phyloP scores from a whole-genome alignment of 306 rosid species.

The Trichosanthes truncata region DNA sequence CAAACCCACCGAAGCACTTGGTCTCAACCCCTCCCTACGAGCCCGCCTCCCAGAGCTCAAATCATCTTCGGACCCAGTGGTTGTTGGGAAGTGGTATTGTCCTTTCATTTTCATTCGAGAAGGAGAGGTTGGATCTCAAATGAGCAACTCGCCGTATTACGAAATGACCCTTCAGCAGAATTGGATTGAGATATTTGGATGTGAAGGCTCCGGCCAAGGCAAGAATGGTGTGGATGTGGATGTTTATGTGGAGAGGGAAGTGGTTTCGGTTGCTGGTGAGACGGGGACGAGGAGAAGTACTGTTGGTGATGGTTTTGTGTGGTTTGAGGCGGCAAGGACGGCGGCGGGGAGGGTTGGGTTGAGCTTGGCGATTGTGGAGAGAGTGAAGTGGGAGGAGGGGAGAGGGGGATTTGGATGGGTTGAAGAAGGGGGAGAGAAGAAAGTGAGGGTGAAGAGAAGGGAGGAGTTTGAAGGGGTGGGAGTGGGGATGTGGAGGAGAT shows the following conservation, averaged over 20 bases:
- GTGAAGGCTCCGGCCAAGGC: conserved; percentile 3
- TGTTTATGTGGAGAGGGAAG: conserved; percentile 33
- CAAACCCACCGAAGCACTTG: conserved; percentile 35
- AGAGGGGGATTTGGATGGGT: conserved; percentile 31
- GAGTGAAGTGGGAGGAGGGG: conserved; percentile 43
- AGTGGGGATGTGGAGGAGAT: conserved; percentile 19
- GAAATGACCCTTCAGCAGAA: conserved; percentile 54
- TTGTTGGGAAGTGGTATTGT: conserved; percentile 63
- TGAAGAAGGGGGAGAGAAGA: conserved; percentile 19
- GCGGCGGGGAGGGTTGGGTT: conserved; percentile 21
- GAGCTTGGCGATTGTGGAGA: conserved; percentile 41
- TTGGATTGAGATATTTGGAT: conserved; percentile 41
- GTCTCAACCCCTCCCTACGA: conserved; percentile 34
- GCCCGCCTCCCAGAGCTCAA: conserved; percentile 25
- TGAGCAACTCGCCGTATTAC: conserved; percentile 39
- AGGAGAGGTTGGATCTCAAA: conserved; percentile 36
- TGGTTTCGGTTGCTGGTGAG: conserved; percentile 19
- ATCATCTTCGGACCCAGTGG: conserved; percentile 6
- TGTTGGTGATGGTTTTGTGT: conserved; percentile 24
- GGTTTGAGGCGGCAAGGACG: conserved; percentile 22
- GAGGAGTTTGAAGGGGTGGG: conserved; percentile 35
- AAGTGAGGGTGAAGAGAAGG: conserved; percentile 19
- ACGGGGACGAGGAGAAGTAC: conserved; percentile 14
- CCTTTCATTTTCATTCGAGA: conserved; percentile 61
- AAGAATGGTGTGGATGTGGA: conserved; percentile 30